Base-by-base conservation (phyloP, 371 early-diverging fungal species). In the Mucor circinelloides region DNA sequence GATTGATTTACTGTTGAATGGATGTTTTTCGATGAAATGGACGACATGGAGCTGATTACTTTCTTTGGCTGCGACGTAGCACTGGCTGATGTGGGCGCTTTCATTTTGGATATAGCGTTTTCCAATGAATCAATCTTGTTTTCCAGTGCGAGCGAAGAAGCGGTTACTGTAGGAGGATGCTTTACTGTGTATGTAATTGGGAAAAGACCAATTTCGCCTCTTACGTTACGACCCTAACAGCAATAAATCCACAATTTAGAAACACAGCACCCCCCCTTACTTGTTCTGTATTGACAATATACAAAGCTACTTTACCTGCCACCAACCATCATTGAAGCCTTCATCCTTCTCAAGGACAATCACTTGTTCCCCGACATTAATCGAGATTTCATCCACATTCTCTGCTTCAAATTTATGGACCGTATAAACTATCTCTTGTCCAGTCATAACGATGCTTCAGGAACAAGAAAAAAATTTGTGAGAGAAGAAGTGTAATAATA, bases 291-390 rank as follows among this genome's bases (percentile, higher is more conserved):
- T 34, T 30, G 58, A n/a, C 31, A 27, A 21, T 27, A 6, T 19
- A 56, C 36, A 63, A 55, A 27, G 55, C 28, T 57, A 31, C 21
- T 55, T 57, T 71, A 71, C 72, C 62, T 72, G 60, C 90, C 91
- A 94, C 93, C 94, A 94, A 25, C 93, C 93, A 73, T 94, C 94
- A 30, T 82, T 82, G 71, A 83, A 92, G 10, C 84, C 81, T 19
- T 92, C 92, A 71, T 94, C 94, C 64, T 83, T 84, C 67, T 91
- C 91, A 13, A 92, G 66, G 1, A 94, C 88, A 31, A 89, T 72
- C 9, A 94, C 82, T 34, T 89, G 85, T 55, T 94, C 92, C 10
- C 88, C 91, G 28, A 81, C 82, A 34, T 81, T 66, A 62, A 94
- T 90, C 19, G 85, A 77, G 62, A 94, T 86, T 67, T 94, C 94